Base-by-base conservation (phyloP, 177 flowering plant species). In the Telopea speciosissima region DNA sequence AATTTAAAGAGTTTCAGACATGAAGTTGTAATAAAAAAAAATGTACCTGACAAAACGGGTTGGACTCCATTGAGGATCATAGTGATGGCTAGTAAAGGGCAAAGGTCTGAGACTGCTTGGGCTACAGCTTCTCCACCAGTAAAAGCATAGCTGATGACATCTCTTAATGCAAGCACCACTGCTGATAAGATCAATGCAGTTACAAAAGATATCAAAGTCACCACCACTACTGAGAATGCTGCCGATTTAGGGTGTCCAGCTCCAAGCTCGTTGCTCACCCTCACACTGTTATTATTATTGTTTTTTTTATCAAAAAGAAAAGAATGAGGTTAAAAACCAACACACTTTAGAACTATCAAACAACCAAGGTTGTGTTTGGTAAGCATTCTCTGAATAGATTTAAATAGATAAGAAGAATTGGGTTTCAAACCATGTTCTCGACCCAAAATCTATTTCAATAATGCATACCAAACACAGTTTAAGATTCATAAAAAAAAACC, bases 211-310 rank as follows among this genome's bases (percentile, higher is more conserved):
- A 82, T 69, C 1, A 52, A 3, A 14, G 70, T 92, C 62, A 89
- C 95, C 5, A 85, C 72, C 21, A 81, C 71, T 22, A 90, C 94
- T 0, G 93, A 81, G 68, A 91, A 90, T 23, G 85, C 86, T 16
- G 95, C 95, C 0, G 97, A 74, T 58, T 83, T 88, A 4, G 95
- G 97, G 63, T 87, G 75, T 8, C 89, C 83, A 3, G 91, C 92
- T 56, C 97, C 95, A 5, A 90, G 79, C 81, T 91, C 95, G 65
- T 91, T 91, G 77, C 95, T 77, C 54, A 91, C 91, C 45, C 97
- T 81, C 69, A 91, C 92, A 74, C 97, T 91, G 85, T 64, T 33
- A 24, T 7, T 9, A 10, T 31, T 31, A 31, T 31, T 31, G 2
- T 31, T 2, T 31, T 31, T 31, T 31, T 31, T 31, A 5, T 31